Conservation (phyloP, 1,139 yeast species). For the Sugiyamaella grinbergsii region DNA sequence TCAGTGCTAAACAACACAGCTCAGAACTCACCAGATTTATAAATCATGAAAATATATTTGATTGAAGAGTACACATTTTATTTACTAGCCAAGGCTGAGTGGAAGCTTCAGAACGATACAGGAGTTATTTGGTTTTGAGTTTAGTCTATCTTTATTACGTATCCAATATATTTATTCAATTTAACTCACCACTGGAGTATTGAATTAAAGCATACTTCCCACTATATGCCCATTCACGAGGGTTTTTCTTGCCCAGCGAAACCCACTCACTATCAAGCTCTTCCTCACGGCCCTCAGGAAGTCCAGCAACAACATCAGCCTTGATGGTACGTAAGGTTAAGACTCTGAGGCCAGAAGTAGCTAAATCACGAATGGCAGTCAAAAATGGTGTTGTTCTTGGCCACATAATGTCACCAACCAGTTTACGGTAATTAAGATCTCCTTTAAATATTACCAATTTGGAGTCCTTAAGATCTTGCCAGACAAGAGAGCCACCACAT, state of each 20-base stretch:
- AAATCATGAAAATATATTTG: no score
- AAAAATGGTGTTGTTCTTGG: slow-evolving; percentile 73
- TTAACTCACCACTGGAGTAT: slow-evolving; percentile 33
- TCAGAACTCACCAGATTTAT: no score
- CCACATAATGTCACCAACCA: slow-evolving; percentile 92
- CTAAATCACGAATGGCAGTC: slow-evolving; percentile 70
- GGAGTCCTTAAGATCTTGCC: slow-evolving; percentile 57
- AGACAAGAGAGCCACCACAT: slow-evolving; percentile 60
- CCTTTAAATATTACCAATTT: slow-evolving; percentile 86
- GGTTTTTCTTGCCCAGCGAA: slow-evolving; percentile 58
- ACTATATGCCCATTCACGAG: slow-evolving; percentile 79
- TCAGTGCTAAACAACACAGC: no score
- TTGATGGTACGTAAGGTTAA: slow-evolving; percentile 88
- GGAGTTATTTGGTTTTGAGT: no score
- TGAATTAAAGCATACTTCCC: slow-evolving; percentile 94
- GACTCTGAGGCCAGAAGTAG: slow-evolving; percentile 58
- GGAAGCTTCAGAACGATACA: no score
- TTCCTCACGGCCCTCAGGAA: slow-evolving; percentile 68
- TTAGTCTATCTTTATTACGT: no score
- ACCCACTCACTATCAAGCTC: slow-evolving; percentile 61
- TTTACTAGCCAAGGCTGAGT: no score
- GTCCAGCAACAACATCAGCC: slow-evolving; percentile 94
- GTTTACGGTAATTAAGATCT: slow-evolving; percentile 90
- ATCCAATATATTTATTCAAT: slow-evolving; percentile 1
- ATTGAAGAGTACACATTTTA: no score